Conservation (phyloP, 2,329 filamentous ascomycete species). For the Aspergillus unguis region DNA sequence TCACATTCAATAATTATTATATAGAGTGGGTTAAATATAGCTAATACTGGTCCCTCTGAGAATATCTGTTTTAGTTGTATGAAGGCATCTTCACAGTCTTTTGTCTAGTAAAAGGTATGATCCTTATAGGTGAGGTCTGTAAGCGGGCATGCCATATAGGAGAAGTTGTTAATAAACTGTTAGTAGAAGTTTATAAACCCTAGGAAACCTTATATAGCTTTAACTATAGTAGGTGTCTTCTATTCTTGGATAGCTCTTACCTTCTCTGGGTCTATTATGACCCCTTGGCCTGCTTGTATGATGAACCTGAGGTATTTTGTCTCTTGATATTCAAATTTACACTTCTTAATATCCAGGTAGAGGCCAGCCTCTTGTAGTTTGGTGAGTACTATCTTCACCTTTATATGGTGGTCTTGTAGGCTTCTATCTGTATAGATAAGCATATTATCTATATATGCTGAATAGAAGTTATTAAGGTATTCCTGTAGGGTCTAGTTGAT, state of each 20-base stretch:
- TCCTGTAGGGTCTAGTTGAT: slow-evolving; percentile 13
- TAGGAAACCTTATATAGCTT: not conserved
- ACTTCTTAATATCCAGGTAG: not conserved
- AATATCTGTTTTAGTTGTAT: not conserved
- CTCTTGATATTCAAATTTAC: not conserved
- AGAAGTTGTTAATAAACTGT: not conserved
- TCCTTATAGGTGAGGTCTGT: not conserved
- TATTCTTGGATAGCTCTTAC: not conserved
- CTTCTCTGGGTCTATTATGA: not conserved
- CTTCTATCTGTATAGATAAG: slow-evolving; percentile 11
- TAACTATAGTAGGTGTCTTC: not conserved
- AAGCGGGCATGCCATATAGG: not conserved
- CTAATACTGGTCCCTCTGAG: not conserved
- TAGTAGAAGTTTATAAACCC: not conserved
- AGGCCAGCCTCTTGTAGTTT: not conserved
- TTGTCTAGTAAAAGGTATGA: not conserved
- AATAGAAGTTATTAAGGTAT: slow-evolving; percentile 10
- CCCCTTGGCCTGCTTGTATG: not conserved
- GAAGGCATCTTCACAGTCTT: not conserved
- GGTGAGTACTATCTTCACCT: not conserved
- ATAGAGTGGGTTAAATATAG: not conserved
- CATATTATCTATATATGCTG: slow-evolving; percentile 18
- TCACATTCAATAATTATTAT: not conserved
- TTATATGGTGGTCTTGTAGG: not conserved
- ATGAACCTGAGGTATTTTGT: not conserved